A percentile compares a stretch with the other conserved stretches of the same genome.
Conservation (phyloP, 2,329 filamentous ascomycete genomes). For the Sphaceloma murrayae region DNA sequence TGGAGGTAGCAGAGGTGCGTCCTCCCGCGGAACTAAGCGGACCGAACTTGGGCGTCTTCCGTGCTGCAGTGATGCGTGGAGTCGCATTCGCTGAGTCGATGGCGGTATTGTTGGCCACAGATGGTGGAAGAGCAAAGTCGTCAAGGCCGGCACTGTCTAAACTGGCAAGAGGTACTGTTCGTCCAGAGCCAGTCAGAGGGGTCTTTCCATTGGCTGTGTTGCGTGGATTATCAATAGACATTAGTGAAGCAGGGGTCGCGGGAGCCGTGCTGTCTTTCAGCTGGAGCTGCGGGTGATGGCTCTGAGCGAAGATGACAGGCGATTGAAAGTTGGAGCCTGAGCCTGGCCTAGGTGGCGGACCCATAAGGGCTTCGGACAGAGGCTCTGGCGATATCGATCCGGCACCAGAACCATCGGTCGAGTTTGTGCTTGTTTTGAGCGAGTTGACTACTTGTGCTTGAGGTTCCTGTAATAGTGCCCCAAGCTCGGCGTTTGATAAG, state of each 20-base stretch:
- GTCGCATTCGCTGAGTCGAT: conserved; percentile 43
- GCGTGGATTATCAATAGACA: conserved; percentile 39
- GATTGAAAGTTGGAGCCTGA: conserved; percentile 54
- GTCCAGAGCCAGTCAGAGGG: conserved; percentile 11
- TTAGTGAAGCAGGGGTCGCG: conserved; percentile 79
- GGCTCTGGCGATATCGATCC: conserved; percentile 45
- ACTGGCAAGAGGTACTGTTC: conserved; percentile 19
- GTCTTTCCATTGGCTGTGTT: conserved; percentile 13
- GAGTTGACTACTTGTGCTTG: conserved; percentile 25
- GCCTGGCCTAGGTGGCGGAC: conserved; percentile 52
- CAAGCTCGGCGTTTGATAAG: conserved; percentile 38
- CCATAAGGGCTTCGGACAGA: conserved; percentile 38
- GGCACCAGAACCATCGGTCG: conserved; percentile 33
- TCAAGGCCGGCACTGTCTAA: conserved; percentile 38
- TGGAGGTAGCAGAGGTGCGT: conserved; percentile 37
- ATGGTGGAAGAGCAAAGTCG: conserved; percentile 64
- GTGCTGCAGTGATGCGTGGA: conserved; percentile 51
- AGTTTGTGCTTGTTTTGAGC: conserved; percentile 21
- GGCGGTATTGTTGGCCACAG: conserved; percentile 48
- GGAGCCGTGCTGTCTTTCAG: conserved; percentile 39
- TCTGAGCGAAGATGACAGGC: conserved; percentile 55
- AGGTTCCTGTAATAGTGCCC: conserved; percentile 33
- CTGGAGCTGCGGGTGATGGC: conserved; percentile 14
- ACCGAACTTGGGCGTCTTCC: conserved; percentile 55
- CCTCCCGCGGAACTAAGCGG: conserved; percentile 43